phyloP scores from a whole-genome alignment of 1,139 yeast species.

The Zygosaccharomyces sapae region DNA sequence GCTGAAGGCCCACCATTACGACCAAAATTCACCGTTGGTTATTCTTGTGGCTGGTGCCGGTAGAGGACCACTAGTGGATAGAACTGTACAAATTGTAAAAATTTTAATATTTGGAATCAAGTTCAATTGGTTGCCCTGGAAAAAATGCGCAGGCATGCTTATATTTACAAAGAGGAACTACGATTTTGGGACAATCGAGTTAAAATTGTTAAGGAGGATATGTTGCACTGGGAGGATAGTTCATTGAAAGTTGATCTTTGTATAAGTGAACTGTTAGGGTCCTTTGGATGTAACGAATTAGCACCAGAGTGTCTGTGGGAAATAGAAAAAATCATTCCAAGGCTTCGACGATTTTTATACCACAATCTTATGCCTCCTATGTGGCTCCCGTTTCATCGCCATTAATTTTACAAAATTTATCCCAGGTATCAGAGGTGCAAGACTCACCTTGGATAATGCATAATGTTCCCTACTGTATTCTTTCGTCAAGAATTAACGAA shows the following conservation, averaged over 20 bases:
- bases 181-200: constrained; percentile 47
- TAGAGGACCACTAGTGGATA: constrained; percentile 70
- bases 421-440: constrained; percentile 29
- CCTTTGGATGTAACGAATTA: constrained; percentile 88
- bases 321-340: constrained; percentile 35
- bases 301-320: constrained; percentile 70
- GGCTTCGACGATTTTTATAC: constrained; percentile 49
- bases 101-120: constrained; percentile 27
- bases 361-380: constrained; percentile 55
- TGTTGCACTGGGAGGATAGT: constrained; percentile 46
- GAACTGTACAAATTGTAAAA: constrained; percentile 44
- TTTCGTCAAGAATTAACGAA: constrained; percentile 41
- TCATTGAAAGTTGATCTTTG: constrained; percentile 48
- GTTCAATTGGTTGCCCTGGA: constrained; percentile 57
- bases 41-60: constrained; percentile 83
- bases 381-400: constrained; percentile 67
- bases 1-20: constrained; percentile 16
- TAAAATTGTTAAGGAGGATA: constrained; percentile 52
- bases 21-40: constrained; percentile 17
- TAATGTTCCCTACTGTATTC: constrained; percentile 48
- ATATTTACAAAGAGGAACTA: constrained; percentile 43
- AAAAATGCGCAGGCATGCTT: constrained; percentile 60
- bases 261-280: constrained; percentile 79
- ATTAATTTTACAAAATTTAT: constrained; percentile 39
- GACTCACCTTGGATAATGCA: constrained; percentile 60